Evolutionary conservation across 768 basidiomycete species (phyloP).

Genomic region (Postia placenta): DNA sequence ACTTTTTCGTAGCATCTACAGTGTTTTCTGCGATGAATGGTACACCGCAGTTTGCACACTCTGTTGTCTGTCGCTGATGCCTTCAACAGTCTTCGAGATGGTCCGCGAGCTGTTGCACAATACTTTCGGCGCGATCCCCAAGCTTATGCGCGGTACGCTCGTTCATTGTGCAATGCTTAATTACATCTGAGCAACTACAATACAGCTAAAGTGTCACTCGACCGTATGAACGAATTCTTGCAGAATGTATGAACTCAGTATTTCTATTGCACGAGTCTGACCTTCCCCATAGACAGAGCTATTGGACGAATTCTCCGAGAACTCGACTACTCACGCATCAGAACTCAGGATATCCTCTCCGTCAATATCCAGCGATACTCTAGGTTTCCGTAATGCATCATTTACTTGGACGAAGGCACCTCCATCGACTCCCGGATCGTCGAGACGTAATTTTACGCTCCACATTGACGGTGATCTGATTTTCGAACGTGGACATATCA

Average conservation of each 20-base stretch:
- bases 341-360: constrained; percentile 16
- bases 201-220: constrained; percentile 55
- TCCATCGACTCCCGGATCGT: constrained; percentile 26
- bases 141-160: constrained; percentile 17
- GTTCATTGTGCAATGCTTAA: too few species aligned
- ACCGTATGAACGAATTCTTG: constrained; percentile 48
- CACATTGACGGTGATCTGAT: constrained; percentile 42
- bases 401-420: constrained; percentile 52
- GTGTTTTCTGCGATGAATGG: constrained; percentile 31
- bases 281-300: constrained; percentile 45
- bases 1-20: constrained; percentile 23
- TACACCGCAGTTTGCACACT: constrained; percentile 7
- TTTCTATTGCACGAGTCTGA: too few species aligned
- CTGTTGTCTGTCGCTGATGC: too few species aligned
- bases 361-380: constrained; percentile 19
- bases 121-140: constrained; percentile 26
- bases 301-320: constrained; percentile 35
- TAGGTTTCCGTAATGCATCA: constrained; percentile 48
- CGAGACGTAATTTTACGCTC: constrained; percentile 41
- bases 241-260: constrained; percentile 22
- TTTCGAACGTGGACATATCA: constrained; percentile 46
- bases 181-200: too few species aligned
- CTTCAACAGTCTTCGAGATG: constrained; percentile 52
- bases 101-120: constrained; percentile 41
- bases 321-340: too few species aligned